Evolutionary conservation across 176 grass and related monocot genomes (phyloP).

Genomic region (Musa beccarii): DNA sequence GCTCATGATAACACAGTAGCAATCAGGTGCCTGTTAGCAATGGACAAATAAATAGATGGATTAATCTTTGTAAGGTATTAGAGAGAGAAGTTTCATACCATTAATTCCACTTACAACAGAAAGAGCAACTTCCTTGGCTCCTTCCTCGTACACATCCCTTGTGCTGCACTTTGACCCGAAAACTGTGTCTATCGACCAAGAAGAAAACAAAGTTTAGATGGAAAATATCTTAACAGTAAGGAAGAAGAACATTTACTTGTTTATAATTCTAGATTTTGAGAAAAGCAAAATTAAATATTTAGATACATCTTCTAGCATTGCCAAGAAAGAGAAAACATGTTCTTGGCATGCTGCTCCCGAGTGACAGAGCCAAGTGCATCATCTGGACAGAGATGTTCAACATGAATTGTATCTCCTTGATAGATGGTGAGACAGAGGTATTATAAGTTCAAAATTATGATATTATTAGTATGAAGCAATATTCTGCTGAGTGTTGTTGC

Average conservation of each 20-base stretch:
- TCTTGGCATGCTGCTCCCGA: too few relatives aligned
- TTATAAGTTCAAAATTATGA: too few relatives aligned
- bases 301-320: background rate
- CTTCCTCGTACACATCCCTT: conserved; percentile 76
- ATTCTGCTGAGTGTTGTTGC: too few relatives aligned
- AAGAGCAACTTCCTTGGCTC: conserved; percentile 71
- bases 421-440: too few relatives aligned
- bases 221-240: background rate
- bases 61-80: background rate
- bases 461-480: too few relatives aligned
- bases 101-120: conserved; percentile 86
- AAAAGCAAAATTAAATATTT: background rate
- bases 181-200: conserved; percentile 52
- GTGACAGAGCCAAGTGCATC: too few relatives aligned
- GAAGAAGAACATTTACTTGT: background rate
- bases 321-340: background rate
- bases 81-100: conserved; percentile 28
- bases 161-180: conserved; percentile 54
- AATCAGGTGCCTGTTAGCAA: background rate
- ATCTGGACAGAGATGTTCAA: too few relatives aligned
- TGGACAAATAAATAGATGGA: background rate
- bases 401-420: too few relatives aligned
- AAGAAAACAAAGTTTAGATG: background rate
- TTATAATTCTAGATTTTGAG: background rate
- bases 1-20: conserved; percentile 7